Evolutionary conservation across 768 basidiomycete genomes (phyloP), one percentile per base, ranked within the genome.

Genomic region (Xerocomellus dryophilus): DNA sequence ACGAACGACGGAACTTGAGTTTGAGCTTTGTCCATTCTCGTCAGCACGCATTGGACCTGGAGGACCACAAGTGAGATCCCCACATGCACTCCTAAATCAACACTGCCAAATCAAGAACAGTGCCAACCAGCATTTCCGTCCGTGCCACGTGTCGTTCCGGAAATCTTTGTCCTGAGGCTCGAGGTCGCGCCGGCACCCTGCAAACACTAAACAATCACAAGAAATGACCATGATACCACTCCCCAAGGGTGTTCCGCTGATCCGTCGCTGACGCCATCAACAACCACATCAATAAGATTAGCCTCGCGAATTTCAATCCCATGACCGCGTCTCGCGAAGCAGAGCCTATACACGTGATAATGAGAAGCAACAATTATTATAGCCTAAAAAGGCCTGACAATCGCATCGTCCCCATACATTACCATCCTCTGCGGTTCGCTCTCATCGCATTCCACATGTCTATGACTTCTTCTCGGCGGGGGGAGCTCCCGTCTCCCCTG

Each of bases 401-500:
- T 18, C 18, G 34, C 15, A 44, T 42, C 36, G 17, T 44, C 45
- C n/a, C 23, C 34, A 10, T 44, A 38, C 52, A 43, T 50, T 32
- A 45, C 53, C 23, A 25, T 25, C 49, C 35, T 50, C 27, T 38
- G 50, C 47, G 20, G 15, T 20, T 27, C 17, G 34, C 38, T 25
- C 39, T 51, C 18, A 31, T 36, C n/a, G n/a, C 20, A 36, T 35
- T 51, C 41, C 25, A 32, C 38, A 15, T 29, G 54, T 50, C 46
- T 64, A 67, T 46, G 56, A 65, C 53, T 51, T 56, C 43, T 50
- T 69, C 48, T 59, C 57, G 7, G 45, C 38, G 9, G 50, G 25
- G 36, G 66, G 25, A 17, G 50, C 21, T 7, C 39, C 40, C 43
- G 48, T 46, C 40, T 60, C 69, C 34, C 40, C 49, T 35, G 68